Evolutionary conservation across 1,284 basidiomycete species (phyloP), one percentile per base, ranked within the genome.

Genomic region (Coniophora puteana): DNA sequence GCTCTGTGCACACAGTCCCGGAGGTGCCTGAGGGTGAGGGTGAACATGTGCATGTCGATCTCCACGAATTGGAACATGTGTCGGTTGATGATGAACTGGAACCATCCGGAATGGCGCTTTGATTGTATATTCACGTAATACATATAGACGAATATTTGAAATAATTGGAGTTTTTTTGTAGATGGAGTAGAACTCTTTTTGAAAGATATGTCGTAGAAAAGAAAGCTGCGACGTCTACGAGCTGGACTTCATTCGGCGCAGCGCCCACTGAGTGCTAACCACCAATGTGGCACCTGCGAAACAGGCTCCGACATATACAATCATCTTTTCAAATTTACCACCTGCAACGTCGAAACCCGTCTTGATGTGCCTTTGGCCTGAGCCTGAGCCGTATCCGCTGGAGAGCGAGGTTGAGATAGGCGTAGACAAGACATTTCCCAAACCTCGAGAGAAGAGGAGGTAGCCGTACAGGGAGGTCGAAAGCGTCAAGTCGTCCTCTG

Each of bases 401-500:
- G 45, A 43, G 27, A 67, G 50, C 2, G 54, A 52, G 1, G 67
- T 62, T 7, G 68, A 62, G 30, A 72, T 65, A 5, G 68, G 69
- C 7, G 67, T 66, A 5, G 65, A 67, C 3, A 71, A 49, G 22
- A 72, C 61, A 40, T 68, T 69, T 1, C 68, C 68, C 4, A 71
- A 44, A 0, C 69, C 68, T 8, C 67, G 54, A 1, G 64, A 59
- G 25, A 68, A 52, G 16, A 64, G 51, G 16, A 69, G 49, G 36
- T 66, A 60, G 20, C 68, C 65, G 38, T 62, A 62, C 12, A 72
- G 49, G 7, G 56, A 55, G 14, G 66, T 63, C 3, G 59, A 49
- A 13, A 66, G 52, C 2, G 41, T 48, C 0, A 58, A 62, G 39
- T 70, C 66, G 39, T 69, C 65, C 34, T 56, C 67, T 68, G 43